Percentiles rank a stretch among this genome's conserved stretches.
phyloP scores from a whole-genome alignment of 805 yeast genomes.

The Candida boleticola region DNA sequence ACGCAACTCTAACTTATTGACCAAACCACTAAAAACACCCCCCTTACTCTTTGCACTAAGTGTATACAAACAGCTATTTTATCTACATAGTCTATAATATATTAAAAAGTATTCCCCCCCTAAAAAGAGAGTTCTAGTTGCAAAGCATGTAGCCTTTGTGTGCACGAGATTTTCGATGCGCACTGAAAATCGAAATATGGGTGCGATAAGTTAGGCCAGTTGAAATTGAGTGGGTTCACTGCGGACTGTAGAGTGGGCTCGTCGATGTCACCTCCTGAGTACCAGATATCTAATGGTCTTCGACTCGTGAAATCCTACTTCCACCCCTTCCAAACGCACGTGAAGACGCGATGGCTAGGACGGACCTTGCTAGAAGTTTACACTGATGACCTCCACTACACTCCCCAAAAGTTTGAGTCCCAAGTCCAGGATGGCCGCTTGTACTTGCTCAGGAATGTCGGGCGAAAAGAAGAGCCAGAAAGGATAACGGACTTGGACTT shows the following conservation, averaged over 20 bases:
- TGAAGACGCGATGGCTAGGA: conserved; percentile 40
- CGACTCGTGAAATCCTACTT: conserved; percentile 38
- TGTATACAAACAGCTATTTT: too few species aligned
- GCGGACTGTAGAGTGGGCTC: too few species aligned
- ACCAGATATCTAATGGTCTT: conserved; percentile 25
- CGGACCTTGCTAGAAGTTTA: conserved; percentile 29
- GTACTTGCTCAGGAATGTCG: conserved; percentile 22
- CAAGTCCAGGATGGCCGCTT: conserved; percentile 25
- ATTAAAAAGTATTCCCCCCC: too few species aligned
- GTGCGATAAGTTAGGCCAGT: too few species aligned
- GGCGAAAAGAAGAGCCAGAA: conserved; percentile 14
- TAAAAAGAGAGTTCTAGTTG: too few species aligned
- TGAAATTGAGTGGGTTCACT: too few species aligned
- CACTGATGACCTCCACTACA: conserved; percentile 33
- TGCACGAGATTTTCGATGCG: too few species aligned
- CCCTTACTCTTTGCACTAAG: not conserved
- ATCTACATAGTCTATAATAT: too few species aligned
- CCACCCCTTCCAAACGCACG: conserved; percentile 27
- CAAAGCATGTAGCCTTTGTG: too few species aligned
- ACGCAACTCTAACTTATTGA: not conserved
- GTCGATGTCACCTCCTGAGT: too few species aligned
- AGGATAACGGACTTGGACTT: conserved; percentile 20
- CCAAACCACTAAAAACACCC: not conserved
- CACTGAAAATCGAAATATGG: too few species aligned
- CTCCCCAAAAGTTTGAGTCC: conserved; percentile 16